Percentiles rank a stretch among this genome's conserved stretches.
Conservation (phyloP, 2,329 filamentous ascomycete genomes). For the Xenoacremonium recifei region DNA sequence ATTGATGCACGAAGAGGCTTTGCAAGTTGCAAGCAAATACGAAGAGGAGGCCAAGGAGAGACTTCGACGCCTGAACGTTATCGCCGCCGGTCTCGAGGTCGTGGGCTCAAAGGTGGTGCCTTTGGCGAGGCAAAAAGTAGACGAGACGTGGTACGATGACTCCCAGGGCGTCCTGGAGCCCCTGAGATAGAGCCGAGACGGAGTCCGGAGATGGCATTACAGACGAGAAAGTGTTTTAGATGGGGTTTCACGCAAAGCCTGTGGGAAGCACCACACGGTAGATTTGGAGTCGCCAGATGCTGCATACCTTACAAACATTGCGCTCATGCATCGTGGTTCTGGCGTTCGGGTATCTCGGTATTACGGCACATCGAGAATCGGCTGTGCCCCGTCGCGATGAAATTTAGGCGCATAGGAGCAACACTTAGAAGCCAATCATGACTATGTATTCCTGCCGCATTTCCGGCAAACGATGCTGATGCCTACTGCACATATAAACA, state of each 20-base stretch:
- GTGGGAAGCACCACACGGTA: too few relatives aligned
- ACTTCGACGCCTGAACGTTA: slow-evolving; percentile 73
- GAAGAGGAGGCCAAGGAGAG: slow-evolving; percentile 74
- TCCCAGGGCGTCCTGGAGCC: slow-evolving; percentile 7
- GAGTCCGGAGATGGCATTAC: too few relatives aligned
- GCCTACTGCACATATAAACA: background rate
- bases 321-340: slow-evolving; percentile 10
- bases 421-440: slow-evolving; percentile 9
- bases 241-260: too few relatives aligned
- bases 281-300: too few relatives aligned
- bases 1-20: slow-evolving; percentile 67
- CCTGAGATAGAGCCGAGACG: slow-evolving; percentile 1
- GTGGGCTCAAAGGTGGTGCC: slow-evolving; percentile 21
- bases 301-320: too few relatives aligned
- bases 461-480: background rate
- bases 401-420: slow-evolving; percentile 18
- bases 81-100: slow-evolving; percentile 73
- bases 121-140: slow-evolving; percentile 13
- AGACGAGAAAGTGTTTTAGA: too few relatives aligned
- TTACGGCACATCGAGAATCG: slow-evolving; percentile 16
- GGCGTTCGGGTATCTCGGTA: slow-evolving; percentile 25
- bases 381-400: slow-evolving; percentile 10
- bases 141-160: slow-evolving; percentile 37
- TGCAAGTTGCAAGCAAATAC: slow-evolving; percentile 68
- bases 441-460: slow-evolving; percentile 2